These are phyloP conservation scores for Thymus quinquecostatus DNA, from an alignment of 257 asterid species.

Conservation along the genomic window DNA sequence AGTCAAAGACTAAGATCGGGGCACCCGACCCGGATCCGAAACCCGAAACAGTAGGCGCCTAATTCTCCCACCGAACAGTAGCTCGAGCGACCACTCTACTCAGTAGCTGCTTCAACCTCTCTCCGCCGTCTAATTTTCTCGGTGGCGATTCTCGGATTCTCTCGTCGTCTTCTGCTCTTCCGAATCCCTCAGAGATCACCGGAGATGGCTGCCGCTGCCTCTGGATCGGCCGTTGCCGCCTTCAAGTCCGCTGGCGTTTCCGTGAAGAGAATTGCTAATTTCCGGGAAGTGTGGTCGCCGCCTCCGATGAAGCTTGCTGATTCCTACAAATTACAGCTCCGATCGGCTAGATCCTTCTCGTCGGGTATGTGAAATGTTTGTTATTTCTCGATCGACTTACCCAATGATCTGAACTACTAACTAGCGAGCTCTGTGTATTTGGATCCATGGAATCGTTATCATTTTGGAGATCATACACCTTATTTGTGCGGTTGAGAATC, in stretches of 20 bases:
- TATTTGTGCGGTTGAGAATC: neutral
- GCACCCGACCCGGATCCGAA: neutral
- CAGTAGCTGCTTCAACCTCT: neutral
- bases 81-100: neutral
- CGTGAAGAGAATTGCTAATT: constrained; percentile 37
- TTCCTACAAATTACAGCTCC: constrained; percentile 42
- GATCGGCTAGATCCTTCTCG: constrained; percentile 50
- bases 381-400: neutral
- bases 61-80: neutral
- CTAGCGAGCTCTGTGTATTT: neutral
- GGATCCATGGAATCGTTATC: neutral
- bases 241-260: constrained; percentile 42
- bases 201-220: constrained; percentile 46
- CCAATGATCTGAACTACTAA: neutral
- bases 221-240: constrained; percentile 63
- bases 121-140: constrained; percentile 18
- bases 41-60: neutral
- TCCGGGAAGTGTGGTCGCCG: constrained; percentile 28
- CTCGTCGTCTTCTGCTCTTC: constrained; percentile 31
- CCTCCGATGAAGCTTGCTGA: constrained; percentile 43
- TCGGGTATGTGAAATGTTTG: constrained; percentile 40
- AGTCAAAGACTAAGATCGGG: neutral
- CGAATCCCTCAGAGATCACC: constrained; percentile 6
- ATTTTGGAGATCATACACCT: neutral
- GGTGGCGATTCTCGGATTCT: constrained; percentile 37